phyloP scores from a whole-genome alignment of 768 basidiomycete genomes.

The Tephrocybe sp. region DNA sequence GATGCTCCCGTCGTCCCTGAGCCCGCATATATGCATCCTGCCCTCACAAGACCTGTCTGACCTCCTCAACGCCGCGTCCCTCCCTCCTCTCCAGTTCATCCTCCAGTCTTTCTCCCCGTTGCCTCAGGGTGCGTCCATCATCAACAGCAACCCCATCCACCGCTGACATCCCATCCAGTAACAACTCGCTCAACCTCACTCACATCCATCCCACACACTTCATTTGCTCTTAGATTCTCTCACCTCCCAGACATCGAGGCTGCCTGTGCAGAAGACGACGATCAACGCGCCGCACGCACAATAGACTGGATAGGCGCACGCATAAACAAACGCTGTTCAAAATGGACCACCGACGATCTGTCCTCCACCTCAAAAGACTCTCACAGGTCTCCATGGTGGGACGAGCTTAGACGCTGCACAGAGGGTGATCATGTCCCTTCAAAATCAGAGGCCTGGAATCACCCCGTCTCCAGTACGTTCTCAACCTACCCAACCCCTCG shows the following conservation, averaged over 20 bases:
- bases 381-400: slow-evolving; percentile 79
- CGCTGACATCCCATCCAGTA: slow-evolving; percentile 40
- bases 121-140: slow-evolving; percentile 58
- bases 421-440: slow-evolving; percentile 77
- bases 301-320: slow-evolving; percentile 85
- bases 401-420: slow-evolving; percentile 72
- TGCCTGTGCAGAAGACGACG: slow-evolving; percentile 76
- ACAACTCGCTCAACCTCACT: slow-evolving; percentile 76
- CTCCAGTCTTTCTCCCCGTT: slow-evolving; percentile 85
- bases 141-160: slow-evolving; percentile 4
- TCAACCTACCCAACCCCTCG: slow-evolving; percentile 5
- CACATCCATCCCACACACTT: slow-evolving; percentile 63
- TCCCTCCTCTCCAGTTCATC: slow-evolving; percentile 71
- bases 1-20: slow-evolving; percentile 66
- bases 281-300: slow-evolving; percentile 72
- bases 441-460: slow-evolving; percentile 80
- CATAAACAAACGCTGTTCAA: slow-evolving; percentile 56
- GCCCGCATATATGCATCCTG: slow-evolving; percentile 77
- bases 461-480: slow-evolving; percentile 76
- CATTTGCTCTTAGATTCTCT: slow-evolving; percentile 78
- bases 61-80: slow-evolving; percentile 51
- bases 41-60: slow-evolving; percentile 68
- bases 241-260: slow-evolving; percentile 68
- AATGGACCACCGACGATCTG: slow-evolving; percentile 73
- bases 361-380: slow-evolving; percentile 42